Base-by-base conservation (phyloP, 768 basidiomycete genomes). In the Neoboletus magnificus region DNA sequence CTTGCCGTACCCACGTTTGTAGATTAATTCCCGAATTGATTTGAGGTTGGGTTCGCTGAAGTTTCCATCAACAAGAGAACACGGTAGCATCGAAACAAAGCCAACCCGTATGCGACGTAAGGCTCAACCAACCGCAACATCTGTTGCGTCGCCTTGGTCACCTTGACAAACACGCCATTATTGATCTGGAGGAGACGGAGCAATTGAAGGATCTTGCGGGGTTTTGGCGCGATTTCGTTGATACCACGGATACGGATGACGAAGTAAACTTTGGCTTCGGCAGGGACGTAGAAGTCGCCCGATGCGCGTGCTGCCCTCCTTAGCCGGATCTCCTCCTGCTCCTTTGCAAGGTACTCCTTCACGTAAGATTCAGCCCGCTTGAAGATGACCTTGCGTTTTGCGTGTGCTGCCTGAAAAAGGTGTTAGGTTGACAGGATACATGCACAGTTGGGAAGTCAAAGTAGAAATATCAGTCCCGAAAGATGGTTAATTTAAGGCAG, bases 1-100 rank as follows among this genome's bases (percentile, higher is more conserved):
- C 81, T 98, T 98, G 73, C 96, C 97, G 71, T 98, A 98, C 54
- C 97, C 97, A 61, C 97, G 93, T 83, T 99, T 99, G 89, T 98
- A 98, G 78, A 98, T 86, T 62, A 99, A 79, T 74, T 97, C 94
- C 61, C 96, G 93, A 71, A 98, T 87, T 40, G 93, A 87, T 75
- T 98, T 98, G 66, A 98, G 80, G 80, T 98, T 98, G 55, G 93
- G 91, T 76, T 96, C 93, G 76, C 93, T 93, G 60, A 5, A 12
- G 13, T 15, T 45, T 37, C 10, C 27, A 27, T 66, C 46, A 63
- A 47, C 29, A 42, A 54, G 33, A 20, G 20, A 1, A 43, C 25
- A 37, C 30, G 16, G 35, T 46, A 37, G 25, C 16, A 29, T 37
- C 5, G 7, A 5, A 50, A 50, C 10, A 2, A 41, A 55, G 74